Evolutionary conservation across 306 rosid genomes (phyloP), one percentile per base, ranked within the genome.

Genomic region (Trifolium pratense): DNA sequence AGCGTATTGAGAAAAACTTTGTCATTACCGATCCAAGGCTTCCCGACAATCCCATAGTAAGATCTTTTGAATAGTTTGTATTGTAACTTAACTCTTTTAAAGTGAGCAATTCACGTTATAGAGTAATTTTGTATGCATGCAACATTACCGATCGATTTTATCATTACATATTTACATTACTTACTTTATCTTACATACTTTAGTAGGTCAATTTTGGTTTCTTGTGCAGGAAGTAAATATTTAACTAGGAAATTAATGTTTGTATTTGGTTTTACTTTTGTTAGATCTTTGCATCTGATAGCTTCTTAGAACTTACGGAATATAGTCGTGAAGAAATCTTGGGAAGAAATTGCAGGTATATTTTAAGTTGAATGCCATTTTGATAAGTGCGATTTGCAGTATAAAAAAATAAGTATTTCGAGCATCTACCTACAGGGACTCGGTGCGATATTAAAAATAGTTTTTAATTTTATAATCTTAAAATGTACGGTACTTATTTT

Each of bases 21-120:
- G 99, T 94, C 84, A 89, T 94, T 66, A 89, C 99, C n/a, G 99
- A 94, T 86, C 99, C 99, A 29, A 86, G 99, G 82, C 87, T 94
- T 70, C 99, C 99, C 59, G 97, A 94, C 74, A 94, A 94, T 86
- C 99, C 99, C 76, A 91, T 94, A 20, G 99, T 94, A 86, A 91
- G 89, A 66, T 78, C 73, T 48, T 43, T 46, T 9, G 13, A 18
- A 80, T 40, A 10, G 6, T 52, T 68, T 58, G 21, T 14, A 29
- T 0, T 59, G 15, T 0, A 18, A 26, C 12, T 21, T 56, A 56
- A 6, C 9, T 23, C 12, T 3, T 59, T 20, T 59, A 29, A 59
- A 59, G 18, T 59, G 9, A 7, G 12, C 7, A 14, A 26, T 58
- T 58, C 40, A 56, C 32, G 25, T 56, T 56, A 23, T 4, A 56